Percentiles rank a stretch among this genome's conserved stretches.
phyloP scores from a whole-genome alignment of 805 yeast genomes.

The Nakazawaea peltata region DNA sequence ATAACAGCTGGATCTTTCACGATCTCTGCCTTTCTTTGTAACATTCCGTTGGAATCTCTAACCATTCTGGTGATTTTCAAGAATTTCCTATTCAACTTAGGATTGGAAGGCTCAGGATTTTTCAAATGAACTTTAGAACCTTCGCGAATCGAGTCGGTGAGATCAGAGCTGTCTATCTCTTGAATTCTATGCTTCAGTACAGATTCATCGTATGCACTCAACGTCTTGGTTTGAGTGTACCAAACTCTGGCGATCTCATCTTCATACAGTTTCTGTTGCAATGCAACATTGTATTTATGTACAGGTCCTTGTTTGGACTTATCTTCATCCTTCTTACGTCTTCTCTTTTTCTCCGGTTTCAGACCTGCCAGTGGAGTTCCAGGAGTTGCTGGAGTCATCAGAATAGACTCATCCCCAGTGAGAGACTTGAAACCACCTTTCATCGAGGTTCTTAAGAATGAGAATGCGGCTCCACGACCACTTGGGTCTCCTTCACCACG shows the following conservation, averaged over 20 bases:
- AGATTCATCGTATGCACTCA: conserved; percentile 29
- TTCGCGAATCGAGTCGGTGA: conserved; percentile 8
- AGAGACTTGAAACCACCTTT: conserved; percentile 70
- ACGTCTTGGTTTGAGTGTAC: conserved; percentile 69
- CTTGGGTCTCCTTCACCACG: conserved; percentile 95
- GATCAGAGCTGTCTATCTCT: conserved; percentile 1
- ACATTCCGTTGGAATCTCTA: conserved; percentile 75
- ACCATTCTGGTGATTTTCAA: conserved; percentile 71
- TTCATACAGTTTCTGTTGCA: conserved; percentile 87
- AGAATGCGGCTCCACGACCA: conserved; percentile 82
- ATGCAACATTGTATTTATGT: conserved; percentile 71
- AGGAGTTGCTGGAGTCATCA: conserved; percentile 10
- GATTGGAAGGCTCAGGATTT: conserved; percentile 23
- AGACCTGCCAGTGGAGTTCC: conserved; percentile 12
- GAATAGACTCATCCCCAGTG: conserved; percentile 12
- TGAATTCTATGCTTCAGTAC: conserved; percentile 4
- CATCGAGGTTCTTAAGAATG: conserved; percentile 86
- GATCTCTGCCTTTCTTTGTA: conserved; percentile 72
- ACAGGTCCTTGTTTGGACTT: conserved; percentile 37
- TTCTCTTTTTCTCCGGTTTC: conserved; percentile 16
- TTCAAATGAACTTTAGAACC: conserved; percentile 5
- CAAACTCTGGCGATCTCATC: conserved; percentile 85
- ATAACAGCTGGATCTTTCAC: conserved; percentile 83
- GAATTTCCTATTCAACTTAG: conserved; percentile 8
- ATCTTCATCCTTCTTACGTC: conserved; percentile 23